Conservation (phyloP, 2,329 filamentous ascomycete species). For the Ophiostoma sp. region DNA sequence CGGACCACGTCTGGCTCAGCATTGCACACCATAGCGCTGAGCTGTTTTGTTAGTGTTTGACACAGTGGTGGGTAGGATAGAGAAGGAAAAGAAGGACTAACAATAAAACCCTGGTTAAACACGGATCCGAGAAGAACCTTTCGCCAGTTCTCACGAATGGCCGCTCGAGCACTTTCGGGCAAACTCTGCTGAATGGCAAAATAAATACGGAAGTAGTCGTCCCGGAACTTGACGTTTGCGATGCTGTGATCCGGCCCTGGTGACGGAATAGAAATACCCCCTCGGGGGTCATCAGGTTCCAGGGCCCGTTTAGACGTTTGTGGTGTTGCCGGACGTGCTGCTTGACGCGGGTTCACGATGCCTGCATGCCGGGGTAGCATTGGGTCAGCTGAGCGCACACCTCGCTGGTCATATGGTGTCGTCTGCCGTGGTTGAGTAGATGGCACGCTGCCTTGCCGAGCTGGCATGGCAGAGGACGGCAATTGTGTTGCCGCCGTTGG, state of each 20-base stretch:
- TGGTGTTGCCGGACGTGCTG: neutral
- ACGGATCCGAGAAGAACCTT: constrained; percentile 47
- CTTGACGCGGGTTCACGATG: neutral
- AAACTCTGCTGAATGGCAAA: constrained; percentile 39
- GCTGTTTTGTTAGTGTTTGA: constrained; percentile 25
- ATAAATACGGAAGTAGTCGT: constrained; percentile 38
- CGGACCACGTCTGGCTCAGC: constrained; percentile 36
- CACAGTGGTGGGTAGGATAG: too few relatives aligned
- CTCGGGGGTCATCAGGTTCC: neutral
- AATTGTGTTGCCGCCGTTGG: neutral
- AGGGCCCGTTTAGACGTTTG: neutral
- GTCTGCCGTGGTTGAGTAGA: neutral
- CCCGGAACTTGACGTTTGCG: constrained; percentile 34
- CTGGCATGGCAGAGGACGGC: neutral
- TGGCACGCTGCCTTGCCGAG: neutral
- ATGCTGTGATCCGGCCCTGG: neutral
- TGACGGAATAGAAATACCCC: neutral
- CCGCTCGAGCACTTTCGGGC: constrained; percentile 44
- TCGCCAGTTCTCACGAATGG: constrained; percentile 47
- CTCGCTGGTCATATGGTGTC: neutral
- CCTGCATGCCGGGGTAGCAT: neutral
- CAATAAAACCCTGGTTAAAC: constrained; percentile 47
- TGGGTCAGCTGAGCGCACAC: neutral
- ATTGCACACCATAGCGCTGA: constrained; percentile 47
- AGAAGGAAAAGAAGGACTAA: too few relatives aligned